phyloP scores from a whole-genome alignment of 2,329 filamentous ascomycete species.

The Pseudogymnoascus sp. region DNA sequence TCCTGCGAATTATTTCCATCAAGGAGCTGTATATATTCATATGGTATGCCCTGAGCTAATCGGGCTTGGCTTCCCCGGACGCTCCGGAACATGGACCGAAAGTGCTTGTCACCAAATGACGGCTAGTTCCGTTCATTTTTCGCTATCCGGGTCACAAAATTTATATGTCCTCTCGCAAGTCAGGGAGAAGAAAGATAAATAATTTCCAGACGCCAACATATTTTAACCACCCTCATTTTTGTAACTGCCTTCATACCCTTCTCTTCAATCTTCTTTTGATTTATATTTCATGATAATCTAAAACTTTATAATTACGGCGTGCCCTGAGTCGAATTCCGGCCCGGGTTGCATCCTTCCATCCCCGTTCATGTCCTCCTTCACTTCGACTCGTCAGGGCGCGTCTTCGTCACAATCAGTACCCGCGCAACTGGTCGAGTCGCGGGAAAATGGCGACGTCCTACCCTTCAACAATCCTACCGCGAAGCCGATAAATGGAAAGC shows the following conservation, averaged over 20 bases:
- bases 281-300: conserved; percentile 9
- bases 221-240: conserved; percentile 7
- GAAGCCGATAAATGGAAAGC: conserved; percentile 30
- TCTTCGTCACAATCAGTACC: conserved; percentile 3
- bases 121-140: conserved; percentile 8
- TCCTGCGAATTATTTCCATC: not conserved
- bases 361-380: conserved; percentile 4
- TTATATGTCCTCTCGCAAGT: not conserved
- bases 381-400: not conserved
- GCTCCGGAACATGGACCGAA: conserved; percentile 2
- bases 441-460: conserved; percentile 52
- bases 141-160: conserved; percentile 11
- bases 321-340: conserved; percentile 6
- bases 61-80: conserved; percentile 5
- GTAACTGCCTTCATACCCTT: not conserved
- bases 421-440: conserved; percentile 45
- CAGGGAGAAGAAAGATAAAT: not conserved
- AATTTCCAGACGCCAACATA: not conserved
- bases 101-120: conserved; percentile 1
- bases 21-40: not conserved
- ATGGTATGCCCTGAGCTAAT: not conserved
- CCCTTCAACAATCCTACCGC: conserved; percentile 37
- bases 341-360: not conserved
- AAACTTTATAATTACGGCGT: not conserved
- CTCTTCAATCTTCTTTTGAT: not conserved